Conservation (phyloP, 345 rosid species). For the Boechera retrofracta region DNA sequence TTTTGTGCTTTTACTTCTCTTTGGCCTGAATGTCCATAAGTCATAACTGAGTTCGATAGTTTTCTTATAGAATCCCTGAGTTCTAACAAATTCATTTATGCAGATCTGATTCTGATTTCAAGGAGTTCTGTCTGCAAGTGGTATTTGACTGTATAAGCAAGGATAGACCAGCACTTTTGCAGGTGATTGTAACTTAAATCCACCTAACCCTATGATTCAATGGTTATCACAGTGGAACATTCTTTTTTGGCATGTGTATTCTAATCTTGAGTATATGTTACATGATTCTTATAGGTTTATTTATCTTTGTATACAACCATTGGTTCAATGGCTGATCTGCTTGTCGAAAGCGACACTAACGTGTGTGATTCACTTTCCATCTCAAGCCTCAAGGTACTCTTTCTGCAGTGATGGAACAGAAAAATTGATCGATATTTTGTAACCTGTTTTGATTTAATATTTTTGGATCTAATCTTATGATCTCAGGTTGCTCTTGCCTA, state of each 20-base stretch:
- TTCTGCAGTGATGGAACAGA: not conserved
- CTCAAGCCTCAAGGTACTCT: slow-evolving; percentile 82
- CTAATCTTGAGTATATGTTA: slow-evolving; percentile 12
- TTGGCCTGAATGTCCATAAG: not conserved
- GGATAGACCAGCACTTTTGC: slow-evolving; percentile 94
- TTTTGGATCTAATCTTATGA: slow-evolving; percentile 17
- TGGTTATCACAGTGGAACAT: slow-evolving; percentile 8
- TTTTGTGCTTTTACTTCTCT: not conserved
- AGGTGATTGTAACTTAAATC: slow-evolving; percentile 55
- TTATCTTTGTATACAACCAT: slow-evolving; percentile 77
- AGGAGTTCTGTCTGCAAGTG: slow-evolving; percentile 95
- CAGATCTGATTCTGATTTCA: slow-evolving; percentile 88
- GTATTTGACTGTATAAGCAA: slow-evolving; percentile 95
- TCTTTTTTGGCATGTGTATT: slow-evolving; percentile 19
- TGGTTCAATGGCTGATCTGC: slow-evolving; percentile 73
- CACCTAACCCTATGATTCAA: slow-evolving; percentile 3
- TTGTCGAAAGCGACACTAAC: slow-evolving; percentile 47
- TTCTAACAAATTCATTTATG: slow-evolving; percentile 39
- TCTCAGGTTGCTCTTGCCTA: slow-evolving; percentile 81
- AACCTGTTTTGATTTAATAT: not conserved
- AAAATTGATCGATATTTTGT: not conserved
- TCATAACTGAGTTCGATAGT: slow-evolving; percentile 11
- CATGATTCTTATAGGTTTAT: slow-evolving; percentile 66
- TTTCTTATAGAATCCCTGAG: not conserved
- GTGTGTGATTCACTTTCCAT: slow-evolving; percentile 67